Evolutionary conservation across 2,329 filamentous ascomycete genomes (phyloP), one percentile per base, ranked within the genome.

Genomic region (Nectriaceae sp.): DNA sequence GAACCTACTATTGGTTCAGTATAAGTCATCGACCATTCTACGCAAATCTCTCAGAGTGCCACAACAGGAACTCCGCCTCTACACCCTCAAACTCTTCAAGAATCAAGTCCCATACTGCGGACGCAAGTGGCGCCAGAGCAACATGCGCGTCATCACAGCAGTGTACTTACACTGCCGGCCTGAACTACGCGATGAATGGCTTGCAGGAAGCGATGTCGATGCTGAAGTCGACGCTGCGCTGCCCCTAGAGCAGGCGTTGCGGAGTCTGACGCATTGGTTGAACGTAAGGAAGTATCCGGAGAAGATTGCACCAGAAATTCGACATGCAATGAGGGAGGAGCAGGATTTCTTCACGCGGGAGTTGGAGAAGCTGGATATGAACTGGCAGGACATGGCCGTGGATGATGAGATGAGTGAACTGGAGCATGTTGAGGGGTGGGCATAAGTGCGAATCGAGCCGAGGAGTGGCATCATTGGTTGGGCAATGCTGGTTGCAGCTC

Each of bases 101-200:
- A 94, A 91, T 52, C 94, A 99, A 70, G 94, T 99, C 4, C 94
- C 94, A 1, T 99, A 96, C 75, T 97, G 93, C 69, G 93, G 94
- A 19, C 87, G 94, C 37, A 99, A 99, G 74, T 99, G 94, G 94
- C 86, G 94, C 13, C 94, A 97, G 73, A 86, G 85, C 60, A 97
- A 99, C 70, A 99, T 99, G 94, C 89, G 93, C 46, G 92, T 97
- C 64, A 99, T 99, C 65, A 99, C 94, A 1, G 91, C 92, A 3
- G 90, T 99, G 2, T 99, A 97, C 69, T 77, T 99, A 41, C 90
- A 96, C 71, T 96, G 93, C 65, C 82, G 91, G 6, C 93, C 93
- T 0, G 93, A 97, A 68, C 78, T 99, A 39, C 82, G 93, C 22
- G 94, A 99, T 65, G 94, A 97, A 71, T 97, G 94, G 93, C 79